A percentile compares a stretch with the other conserved stretches of the same genome.
Evolutionary conservation across 2,329 filamentous ascomycete genomes (phyloP).

Genomic region (Claviceps fusiformis): DNA sequence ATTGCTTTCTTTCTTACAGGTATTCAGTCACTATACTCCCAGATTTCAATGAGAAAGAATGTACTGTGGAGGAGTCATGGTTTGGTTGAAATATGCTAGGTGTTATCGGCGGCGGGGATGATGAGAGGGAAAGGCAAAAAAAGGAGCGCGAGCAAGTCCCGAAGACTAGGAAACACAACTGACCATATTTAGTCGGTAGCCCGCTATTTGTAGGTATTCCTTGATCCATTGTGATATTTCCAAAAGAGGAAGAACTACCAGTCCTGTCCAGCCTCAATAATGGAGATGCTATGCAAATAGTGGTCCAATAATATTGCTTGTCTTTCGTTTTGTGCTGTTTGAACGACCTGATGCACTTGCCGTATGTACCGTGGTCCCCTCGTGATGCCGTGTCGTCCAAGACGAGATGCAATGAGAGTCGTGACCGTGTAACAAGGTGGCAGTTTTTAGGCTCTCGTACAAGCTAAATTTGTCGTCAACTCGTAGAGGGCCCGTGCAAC

Average conservation of each 20-base stretch:
- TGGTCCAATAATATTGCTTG: neutral
- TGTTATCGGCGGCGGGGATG: neutral
- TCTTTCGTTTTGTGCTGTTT: neutral
- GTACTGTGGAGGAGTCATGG: neutral
- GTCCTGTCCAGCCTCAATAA: neutral
- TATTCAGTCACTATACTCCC: constrained; percentile 45
- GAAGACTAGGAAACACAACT: constrained; percentile 6
- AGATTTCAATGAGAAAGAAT: neutral
- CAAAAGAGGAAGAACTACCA: neutral
- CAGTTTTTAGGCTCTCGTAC: neutral
- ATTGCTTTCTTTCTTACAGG: constrained; percentile 48
- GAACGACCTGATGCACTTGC: neutral
- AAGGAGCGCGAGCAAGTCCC: neutral
- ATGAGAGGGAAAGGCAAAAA: neutral
- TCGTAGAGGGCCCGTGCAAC: neutral
- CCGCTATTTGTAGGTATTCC: constrained; percentile 9
- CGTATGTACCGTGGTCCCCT: neutral
- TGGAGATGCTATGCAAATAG: neutral
- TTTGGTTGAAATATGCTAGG: neutral
- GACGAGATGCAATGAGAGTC: neutral
- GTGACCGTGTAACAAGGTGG: neutral
- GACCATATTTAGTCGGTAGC: constrained; percentile 16
- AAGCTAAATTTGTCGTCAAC: neutral
- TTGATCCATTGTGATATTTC: constrained; percentile 12
- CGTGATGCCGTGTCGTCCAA: neutral